Conservation (phyloP, 129 eudicot genomes). For the Silybum marianum region DNA sequence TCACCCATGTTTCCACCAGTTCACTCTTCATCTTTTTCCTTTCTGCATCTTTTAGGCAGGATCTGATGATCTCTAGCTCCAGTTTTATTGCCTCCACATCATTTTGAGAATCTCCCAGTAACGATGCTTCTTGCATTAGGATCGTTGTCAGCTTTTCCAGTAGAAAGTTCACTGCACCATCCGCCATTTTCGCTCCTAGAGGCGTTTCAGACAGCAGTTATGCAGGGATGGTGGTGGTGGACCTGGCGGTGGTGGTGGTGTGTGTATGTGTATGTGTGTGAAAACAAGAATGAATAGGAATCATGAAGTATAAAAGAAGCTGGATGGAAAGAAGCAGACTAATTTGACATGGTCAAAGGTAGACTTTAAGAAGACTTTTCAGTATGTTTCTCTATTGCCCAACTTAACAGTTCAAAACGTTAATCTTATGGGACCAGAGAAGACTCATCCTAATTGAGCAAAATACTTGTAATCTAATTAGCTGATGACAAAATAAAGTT, state of each 20-base stretch:
- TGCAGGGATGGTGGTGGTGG: neutral
- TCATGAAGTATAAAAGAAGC: constrained; percentile 7
- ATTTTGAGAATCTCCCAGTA: constrained; percentile 42
- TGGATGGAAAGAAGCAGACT: neutral
- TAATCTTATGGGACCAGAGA: neutral
- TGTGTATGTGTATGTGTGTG: neutral
- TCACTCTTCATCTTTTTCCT: constrained; percentile 37
- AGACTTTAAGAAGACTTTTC: constrained; percentile 9
- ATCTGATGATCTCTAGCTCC: constrained; percentile 55
- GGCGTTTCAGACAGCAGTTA: neutral
- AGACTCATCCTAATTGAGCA: neutral
- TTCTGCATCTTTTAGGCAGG: constrained; percentile 54
- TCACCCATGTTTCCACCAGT: constrained; percentile 49
- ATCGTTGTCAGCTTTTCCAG: constrained; percentile 49
- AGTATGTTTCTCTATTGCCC: neutral
- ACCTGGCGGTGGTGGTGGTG: neutral
- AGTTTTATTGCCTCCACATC: constrained; percentile 46
- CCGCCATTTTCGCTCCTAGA: constrained; percentile 40
- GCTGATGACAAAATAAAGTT: neutral
- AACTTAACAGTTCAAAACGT: neutral
- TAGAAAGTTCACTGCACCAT: constrained; percentile 55
- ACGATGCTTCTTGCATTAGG: constrained; percentile 45
- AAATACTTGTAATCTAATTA: constrained; percentile 3
- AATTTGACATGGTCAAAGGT: constrained; percentile 14
- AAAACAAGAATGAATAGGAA: neutral